Evolutionary conservation across 352 stramenopile species (phyloP).

Genomic region (Globisporangium takayamanum): DNA sequence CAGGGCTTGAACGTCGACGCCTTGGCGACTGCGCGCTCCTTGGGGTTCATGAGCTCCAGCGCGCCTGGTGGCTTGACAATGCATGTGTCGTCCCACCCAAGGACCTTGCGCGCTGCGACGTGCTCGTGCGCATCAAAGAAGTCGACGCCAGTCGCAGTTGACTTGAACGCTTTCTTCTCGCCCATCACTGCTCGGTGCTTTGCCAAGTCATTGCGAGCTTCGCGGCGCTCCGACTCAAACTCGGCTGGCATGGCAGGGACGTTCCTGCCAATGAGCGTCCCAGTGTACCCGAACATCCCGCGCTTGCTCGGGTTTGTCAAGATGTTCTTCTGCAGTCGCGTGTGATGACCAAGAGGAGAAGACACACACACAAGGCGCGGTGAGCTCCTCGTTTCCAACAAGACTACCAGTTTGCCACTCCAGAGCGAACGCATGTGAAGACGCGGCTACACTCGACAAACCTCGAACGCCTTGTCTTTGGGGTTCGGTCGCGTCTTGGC

Average conservation of each 20-base stretch:
- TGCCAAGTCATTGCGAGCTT: constrained; percentile 23
- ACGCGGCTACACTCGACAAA: neutral
- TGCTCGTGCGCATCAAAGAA: constrained; percentile 76
- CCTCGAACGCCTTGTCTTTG: constrained; percentile 56
- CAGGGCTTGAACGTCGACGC: constrained; percentile 59
- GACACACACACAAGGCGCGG: neutral
- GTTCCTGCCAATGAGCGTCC: constrained; percentile 56
- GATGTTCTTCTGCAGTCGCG: constrained; percentile 38
- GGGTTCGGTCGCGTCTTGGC: constrained; percentile 28
- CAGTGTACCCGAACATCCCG: constrained; percentile 70
- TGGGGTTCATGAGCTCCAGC: constrained; percentile 68
- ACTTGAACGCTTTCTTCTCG: constrained; percentile 72
- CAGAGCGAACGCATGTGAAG: neutral
- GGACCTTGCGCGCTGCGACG: constrained; percentile 44
- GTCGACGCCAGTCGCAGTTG: constrained; percentile 49
- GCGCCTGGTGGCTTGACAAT: constrained; percentile 41
- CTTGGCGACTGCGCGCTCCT: constrained; percentile 47
- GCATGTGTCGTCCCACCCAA: constrained; percentile 70
- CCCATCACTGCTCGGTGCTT: constrained; percentile 49
- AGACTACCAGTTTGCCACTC: neutral
- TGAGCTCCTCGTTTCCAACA: neutral
- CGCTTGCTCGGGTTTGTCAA: constrained; percentile 52
- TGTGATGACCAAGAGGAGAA: neutral
- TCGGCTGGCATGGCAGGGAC: constrained; percentile 46
- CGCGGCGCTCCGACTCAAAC: constrained; percentile 46